These are phyloP conservation scores for Capsicum chinense DNA, from an alignment of 257 asterid species.

Conservation along the genomic window DNA sequence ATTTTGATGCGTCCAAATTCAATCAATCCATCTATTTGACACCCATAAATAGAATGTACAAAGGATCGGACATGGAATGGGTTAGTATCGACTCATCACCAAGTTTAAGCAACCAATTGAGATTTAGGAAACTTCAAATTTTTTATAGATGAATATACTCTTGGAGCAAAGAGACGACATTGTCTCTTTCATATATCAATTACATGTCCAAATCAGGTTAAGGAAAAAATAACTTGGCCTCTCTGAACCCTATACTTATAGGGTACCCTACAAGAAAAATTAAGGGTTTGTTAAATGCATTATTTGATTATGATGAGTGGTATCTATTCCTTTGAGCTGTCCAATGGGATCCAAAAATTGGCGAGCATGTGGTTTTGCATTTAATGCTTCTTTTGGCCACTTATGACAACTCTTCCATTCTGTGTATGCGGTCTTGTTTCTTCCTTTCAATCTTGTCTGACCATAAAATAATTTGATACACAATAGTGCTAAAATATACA, in stretches of 20 bases:
- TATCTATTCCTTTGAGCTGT: constrained; percentile 32
- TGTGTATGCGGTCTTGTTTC: constrained; percentile 31
- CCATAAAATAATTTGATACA: constrained; percentile 21
- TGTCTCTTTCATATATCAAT: constrained; percentile 5
- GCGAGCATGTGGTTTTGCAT: constrained; percentile 26
- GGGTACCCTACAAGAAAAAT: constrained; percentile 31
- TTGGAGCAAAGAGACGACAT: not conserved
- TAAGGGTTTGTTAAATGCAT: constrained; percentile 32
- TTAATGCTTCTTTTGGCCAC: constrained; percentile 37
- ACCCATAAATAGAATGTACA: too few relatives aligned
- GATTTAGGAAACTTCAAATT: not conserved
- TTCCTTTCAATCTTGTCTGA: constrained; percentile 32
- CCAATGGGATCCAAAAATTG: constrained; percentile 36
- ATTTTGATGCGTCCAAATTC: too few relatives aligned
- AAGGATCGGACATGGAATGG: too few relatives aligned
- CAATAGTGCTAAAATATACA: not conserved
- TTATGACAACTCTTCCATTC: constrained; percentile 11
- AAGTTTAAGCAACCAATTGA: not conserved
- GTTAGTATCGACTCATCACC: too few relatives aligned
- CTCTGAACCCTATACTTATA: constrained; percentile 8
- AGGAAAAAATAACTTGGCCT: not conserved
- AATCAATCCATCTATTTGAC: too few relatives aligned
- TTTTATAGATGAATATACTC: not conserved
- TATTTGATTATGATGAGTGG: constrained; percentile 32
- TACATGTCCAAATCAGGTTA: constrained; percentile 3